phyloP scores from a whole-genome alignment of 768 basidiomycete species.

The Gautieria morchelliformis region DNA sequence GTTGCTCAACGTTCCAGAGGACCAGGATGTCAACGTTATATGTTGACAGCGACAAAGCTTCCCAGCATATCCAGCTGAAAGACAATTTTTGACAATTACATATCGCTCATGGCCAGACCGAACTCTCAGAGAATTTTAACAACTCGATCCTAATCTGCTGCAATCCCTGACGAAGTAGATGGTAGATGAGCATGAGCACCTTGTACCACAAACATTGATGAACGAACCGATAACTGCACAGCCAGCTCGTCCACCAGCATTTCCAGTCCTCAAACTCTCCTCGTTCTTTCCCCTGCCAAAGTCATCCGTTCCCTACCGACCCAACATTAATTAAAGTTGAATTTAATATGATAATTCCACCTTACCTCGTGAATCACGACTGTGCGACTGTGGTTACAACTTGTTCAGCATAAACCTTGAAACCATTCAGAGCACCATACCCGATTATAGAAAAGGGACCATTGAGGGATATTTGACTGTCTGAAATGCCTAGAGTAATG shows the following conservation, averaged over 20 bases:
- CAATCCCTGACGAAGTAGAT: background rate
- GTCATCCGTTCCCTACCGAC: slow-evolving; percentile 59
- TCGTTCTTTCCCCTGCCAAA: slow-evolving; percentile 59
- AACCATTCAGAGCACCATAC: slow-evolving; percentile 26
- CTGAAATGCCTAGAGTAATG: slow-evolving; percentile 49
- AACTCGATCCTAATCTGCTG: background rate
- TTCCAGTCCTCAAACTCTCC: slow-evolving; percentile 70
- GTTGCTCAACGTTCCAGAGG: too few relatives aligned
- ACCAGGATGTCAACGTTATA: too few relatives aligned
- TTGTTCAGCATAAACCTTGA: background rate
- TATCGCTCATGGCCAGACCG: too few relatives aligned
- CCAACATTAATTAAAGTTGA: background rate
- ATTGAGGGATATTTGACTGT: slow-evolving; percentile 53
- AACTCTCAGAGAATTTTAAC: too few relatives aligned
- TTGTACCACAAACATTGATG: background rate
- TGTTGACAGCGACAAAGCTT: too few relatives aligned
- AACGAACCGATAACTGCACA: slow-evolving; percentile 69
- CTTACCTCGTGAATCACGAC: slow-evolving; percentile 66
- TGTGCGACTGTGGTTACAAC: slow-evolving; percentile 37
- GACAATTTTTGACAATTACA: too few relatives aligned
- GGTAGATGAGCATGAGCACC: background rate
- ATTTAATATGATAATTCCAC: slow-evolving; percentile 4
- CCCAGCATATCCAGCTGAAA: too few relatives aligned
- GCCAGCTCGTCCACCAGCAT: slow-evolving; percentile 67
- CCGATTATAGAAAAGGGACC: slow-evolving; percentile 63